Evolutionary conservation across 208 protist species (phyloP).

Genomic region (Angomonas desouzai): DNA sequence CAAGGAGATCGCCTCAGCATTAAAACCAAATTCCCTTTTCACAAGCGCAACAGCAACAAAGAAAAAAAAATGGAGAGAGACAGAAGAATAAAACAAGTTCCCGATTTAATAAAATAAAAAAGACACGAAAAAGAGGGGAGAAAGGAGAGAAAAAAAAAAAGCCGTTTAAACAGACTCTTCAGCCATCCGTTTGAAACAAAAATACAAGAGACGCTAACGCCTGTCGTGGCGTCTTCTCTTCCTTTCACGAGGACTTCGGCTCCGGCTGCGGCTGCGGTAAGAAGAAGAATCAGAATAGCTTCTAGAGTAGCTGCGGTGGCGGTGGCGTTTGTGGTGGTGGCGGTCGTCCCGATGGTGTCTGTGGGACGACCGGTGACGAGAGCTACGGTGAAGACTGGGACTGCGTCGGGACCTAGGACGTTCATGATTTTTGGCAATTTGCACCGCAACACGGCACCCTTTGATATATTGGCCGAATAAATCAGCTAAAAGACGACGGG

Average conservation of each 20-base stretch:
- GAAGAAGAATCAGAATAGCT: background rate
- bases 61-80: background rate
- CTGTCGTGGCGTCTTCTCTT: background rate
- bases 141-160: too few relatives aligned
- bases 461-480: background rate
- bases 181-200: too few relatives aligned
- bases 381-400: background rate
- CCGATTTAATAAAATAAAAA: too few relatives aligned
- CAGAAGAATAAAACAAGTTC: too few relatives aligned
- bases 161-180: too few relatives aligned
- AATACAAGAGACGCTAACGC: background rate
- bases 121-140: too few relatives aligned
- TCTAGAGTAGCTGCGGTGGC: background rate
- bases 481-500: background rate
- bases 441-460: background rate
- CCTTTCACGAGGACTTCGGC: background rate
- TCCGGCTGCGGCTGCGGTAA: background rate
- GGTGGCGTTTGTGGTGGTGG: background rate
- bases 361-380: background rate
- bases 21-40: background rate
- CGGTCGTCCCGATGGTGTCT: background rate
- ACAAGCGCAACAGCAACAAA: too few relatives aligned
- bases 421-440: background rate
- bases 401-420: background rate
- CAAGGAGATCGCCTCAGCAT: conserved; percentile 40